Percentiles rank a stretch among this genome's conserved stretches.
Evolutionary conservation across 306 rosid genomes (phyloP).

Genomic region (Prunus kanzakura): DNA sequence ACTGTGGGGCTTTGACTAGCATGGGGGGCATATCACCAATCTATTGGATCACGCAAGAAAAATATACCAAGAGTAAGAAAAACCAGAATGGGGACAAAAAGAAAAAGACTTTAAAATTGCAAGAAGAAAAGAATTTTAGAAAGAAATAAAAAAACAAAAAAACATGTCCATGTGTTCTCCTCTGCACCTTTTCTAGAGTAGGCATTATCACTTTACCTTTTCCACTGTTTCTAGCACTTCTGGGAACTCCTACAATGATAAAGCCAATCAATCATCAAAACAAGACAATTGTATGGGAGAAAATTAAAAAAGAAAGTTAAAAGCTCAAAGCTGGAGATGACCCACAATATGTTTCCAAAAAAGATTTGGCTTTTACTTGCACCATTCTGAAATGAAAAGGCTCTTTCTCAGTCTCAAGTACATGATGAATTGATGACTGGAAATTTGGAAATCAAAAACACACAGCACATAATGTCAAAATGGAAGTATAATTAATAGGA

Average conservation of each 20-base stretch:
- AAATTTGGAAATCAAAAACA: conserved; percentile 7
- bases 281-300: conserved; percentile 19
- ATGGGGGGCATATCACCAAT: conserved; percentile 23
- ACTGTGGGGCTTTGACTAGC: conserved; percentile 23
- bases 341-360: conserved; percentile 21
- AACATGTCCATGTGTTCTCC: conserved; percentile 41
- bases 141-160: neutral
- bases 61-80: conserved; percentile 33
- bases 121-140: neutral
- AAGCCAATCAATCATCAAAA: conserved; percentile 35
- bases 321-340: conserved; percentile 28
- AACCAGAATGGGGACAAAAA: conserved; percentile 53
- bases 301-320: conserved; percentile 1
- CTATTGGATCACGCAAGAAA: conserved; percentile 43
- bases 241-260: conserved; percentile 47
- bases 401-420: neutral
- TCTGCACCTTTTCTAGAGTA: conserved; percentile 2
- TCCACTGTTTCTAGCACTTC: conserved; percentile 43
- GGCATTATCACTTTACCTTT: conserved; percentile 36
- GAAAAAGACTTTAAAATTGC: conserved; percentile 8
- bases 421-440: conserved; percentile 7
- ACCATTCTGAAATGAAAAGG: conserved; percentile 19
- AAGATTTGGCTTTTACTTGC: conserved; percentile 37
- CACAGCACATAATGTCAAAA: neutral
- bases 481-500: neutral